These are phyloP conservation scores for Glycine tomentella DNA, from an alignment of 306 rosid species.

Conservation along the genomic window DNA sequence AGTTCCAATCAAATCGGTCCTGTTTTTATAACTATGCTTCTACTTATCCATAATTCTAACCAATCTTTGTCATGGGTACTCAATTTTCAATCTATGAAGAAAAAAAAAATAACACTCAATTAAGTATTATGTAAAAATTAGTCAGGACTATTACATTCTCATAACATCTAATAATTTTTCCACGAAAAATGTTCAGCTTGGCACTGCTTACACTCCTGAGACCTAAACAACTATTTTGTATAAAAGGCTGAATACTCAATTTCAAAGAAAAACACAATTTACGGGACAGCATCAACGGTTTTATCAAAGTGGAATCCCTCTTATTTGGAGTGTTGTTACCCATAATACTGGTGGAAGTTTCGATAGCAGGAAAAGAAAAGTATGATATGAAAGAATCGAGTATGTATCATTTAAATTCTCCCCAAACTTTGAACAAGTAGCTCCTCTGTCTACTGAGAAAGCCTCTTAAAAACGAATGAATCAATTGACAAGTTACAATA, in stretches of 20 bases:
- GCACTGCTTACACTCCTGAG: background rate
- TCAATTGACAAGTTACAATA: constrained; percentile 50
- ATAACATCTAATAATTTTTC: too few relatives aligned
- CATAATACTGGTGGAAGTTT: background rate
- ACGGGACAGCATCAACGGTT: background rate
- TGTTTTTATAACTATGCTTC: too few relatives aligned
- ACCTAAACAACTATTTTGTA: background rate
- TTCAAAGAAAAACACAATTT: background rate
- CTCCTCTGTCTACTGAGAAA: constrained; percentile 43
- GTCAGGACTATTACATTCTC: too few relatives aligned
- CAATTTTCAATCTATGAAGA: too few relatives aligned
- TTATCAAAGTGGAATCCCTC: background rate
- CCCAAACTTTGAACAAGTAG: constrained; percentile 40
- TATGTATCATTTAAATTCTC: constrained; percentile 36
- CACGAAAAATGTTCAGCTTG: background rate
- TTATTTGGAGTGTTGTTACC: background rate
- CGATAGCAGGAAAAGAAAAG: background rate
- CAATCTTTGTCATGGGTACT: too few relatives aligned
- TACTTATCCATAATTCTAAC: too few relatives aligned
- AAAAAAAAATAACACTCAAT: too few relatives aligned
- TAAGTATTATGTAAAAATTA: too few relatives aligned
- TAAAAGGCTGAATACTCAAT: background rate
- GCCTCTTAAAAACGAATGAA: constrained; percentile 56
- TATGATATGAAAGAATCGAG: constrained; percentile 46
- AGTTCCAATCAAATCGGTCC: too few relatives aligned